These are phyloP conservation scores for Colletotrichum siamense DNA, from an alignment of 2,329 filamentous ascomycete species.

Conservation along the genomic window DNA sequence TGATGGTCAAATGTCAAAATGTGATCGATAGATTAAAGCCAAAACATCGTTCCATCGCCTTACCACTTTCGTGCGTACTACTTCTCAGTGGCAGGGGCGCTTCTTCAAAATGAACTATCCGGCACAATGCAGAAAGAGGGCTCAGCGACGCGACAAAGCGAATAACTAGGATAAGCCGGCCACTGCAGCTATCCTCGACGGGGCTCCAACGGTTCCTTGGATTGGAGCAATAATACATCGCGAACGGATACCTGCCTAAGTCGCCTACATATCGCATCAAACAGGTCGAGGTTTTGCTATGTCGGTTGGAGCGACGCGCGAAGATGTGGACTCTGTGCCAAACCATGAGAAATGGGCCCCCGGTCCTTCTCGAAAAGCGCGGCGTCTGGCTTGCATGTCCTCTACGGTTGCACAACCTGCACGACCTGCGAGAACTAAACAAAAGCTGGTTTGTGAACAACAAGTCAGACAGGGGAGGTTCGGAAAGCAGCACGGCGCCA, in stretches of 20 bases:
- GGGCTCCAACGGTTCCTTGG: neutral
- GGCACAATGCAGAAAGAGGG: neutral
- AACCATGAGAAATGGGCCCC: neutral
- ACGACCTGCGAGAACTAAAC: neutral
- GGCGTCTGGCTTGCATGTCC: neutral
- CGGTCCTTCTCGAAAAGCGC: neutral
- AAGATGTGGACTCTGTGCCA: neutral
- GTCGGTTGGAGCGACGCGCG: neutral
- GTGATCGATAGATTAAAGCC: constrained; percentile 8
- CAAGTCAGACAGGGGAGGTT: neutral
- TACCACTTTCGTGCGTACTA: neutral
- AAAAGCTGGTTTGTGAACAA: neutral
- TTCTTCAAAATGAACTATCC: neutral
- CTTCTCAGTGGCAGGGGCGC: neutral
- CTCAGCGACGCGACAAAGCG: neutral
- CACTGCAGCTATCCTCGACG: neutral
- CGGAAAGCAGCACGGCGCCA: neutral
- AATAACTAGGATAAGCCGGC: neutral
- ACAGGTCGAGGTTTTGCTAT: neutral
- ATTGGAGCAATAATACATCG: neutral
- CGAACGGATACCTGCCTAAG: neutral
- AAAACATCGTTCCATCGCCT: constrained; percentile 7
- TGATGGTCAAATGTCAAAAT: constrained; percentile 14
- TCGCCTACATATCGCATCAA: neutral
- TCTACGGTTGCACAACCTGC: neutral